Conservation (phyloP, 129 eudicot genomes). For the Escallonia rubra region DNA sequence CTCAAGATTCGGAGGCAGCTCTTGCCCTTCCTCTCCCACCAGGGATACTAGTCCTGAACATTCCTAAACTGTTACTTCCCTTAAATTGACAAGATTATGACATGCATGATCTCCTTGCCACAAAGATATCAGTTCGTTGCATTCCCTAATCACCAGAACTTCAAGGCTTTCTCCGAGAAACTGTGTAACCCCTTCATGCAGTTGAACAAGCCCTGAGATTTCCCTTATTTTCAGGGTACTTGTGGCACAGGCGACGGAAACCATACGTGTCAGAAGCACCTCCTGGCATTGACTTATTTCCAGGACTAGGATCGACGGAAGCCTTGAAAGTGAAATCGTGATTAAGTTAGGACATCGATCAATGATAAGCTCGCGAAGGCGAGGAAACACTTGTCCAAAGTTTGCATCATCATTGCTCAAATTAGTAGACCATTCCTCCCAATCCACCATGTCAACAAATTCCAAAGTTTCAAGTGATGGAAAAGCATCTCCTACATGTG, state of each 20-base stretch:
- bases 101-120: neutral
- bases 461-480: conserved; percentile 24
- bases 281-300: neutral
- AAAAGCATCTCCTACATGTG: conserved; percentile 16
- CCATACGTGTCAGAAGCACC: neutral
- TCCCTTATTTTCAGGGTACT: neutral
- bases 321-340: neutral
- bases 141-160: neutral
- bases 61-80: too few relatives aligned
- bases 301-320: neutral
- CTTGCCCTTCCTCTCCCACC: too few relatives aligned
- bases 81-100: neutral
- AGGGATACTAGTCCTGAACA: too few relatives aligned
- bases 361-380: neutral
- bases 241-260: neutral
- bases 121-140: neutral
- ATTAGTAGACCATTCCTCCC: conserved; percentile 24
- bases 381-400: neutral
- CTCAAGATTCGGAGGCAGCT: too few relatives aligned
- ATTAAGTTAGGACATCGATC: neutral
- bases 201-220: neutral
- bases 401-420: neutral
- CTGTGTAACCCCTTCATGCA: neutral
- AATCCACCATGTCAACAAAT: conserved; percentile 4
- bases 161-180: neutral